Evolutionary conservation across 495 filamentous ascomycete species (phyloP).

Genomic region (Neurospora pannonica): DNA sequence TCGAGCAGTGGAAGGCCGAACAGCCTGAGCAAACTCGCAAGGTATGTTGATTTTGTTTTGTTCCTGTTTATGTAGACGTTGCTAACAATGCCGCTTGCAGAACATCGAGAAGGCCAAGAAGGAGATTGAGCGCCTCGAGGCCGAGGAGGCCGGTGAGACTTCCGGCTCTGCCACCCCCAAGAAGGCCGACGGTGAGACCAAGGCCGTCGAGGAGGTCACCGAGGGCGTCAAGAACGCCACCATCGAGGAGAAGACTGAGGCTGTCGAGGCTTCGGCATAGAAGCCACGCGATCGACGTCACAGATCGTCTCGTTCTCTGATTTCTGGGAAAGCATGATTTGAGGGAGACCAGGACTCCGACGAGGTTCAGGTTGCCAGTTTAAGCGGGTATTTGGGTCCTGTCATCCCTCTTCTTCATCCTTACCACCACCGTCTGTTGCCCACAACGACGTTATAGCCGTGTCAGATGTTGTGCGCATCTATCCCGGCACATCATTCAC

Average conservation of each 20-base stretch:
- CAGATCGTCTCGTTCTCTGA: background rate
- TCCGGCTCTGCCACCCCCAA: slow-evolving; percentile 26
- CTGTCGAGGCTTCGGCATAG: slow-evolving; percentile 21
- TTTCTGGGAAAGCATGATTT: background rate
- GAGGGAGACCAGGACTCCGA: background rate
- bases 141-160: slow-evolving; percentile 38
- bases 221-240: slow-evolving; percentile 63
- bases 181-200: slow-evolving; percentile 30
- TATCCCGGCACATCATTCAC: background rate
- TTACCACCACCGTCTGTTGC: background rate
- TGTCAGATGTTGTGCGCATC: background rate
- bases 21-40: slow-evolving; percentile 85
- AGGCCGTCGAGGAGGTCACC: slow-evolving; percentile 33
- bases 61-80: slow-evolving; percentile 2
- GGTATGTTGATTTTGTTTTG: slow-evolving; percentile 42
- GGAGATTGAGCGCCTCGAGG: slow-evolving; percentile 53
- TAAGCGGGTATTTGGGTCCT: background rate
- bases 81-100: slow-evolving; percentile 51
- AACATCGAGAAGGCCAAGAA: slow-evolving; percentile 71
- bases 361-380: background rate
- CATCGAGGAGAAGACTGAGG: slow-evolving; percentile 57
- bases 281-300: background rate
- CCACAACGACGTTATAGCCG: background rate
- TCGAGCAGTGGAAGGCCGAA: slow-evolving; percentile 86
- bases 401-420: background rate